Evolutionary conservation across 169 alveolate genomes (phyloP), one percentile per base, ranked within the genome.

Genomic region (Toxoplasma gondii): DNA sequence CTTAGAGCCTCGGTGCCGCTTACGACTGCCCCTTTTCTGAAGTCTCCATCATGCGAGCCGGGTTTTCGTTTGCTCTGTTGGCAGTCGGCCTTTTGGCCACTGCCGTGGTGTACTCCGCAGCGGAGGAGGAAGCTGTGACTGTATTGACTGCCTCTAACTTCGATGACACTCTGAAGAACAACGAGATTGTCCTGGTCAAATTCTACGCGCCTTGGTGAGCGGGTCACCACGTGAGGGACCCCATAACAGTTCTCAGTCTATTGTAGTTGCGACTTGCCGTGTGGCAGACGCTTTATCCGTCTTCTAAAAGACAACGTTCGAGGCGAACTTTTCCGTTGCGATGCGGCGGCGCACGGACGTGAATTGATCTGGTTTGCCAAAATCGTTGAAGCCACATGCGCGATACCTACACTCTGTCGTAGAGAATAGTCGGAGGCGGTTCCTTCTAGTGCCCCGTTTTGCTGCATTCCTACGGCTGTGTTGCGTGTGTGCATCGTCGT

Each of bases 191-290:
- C 64, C 94, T 94, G 74, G 94, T 92, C 53, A 88, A 88, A 94
- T 86, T 91, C 43, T 91, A 39, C 69, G 86, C 96, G 67, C 93
- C 93, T 31, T 64, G 94, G 95, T 88, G 78, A 94, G 91, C n/a
- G 31, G 12, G 58, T 49, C 4, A 49, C 12, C 4, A 49, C 4
- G 12, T 49, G 58, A 7, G 87, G 58, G 86, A 80, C 58, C 12
- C 58, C 58, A 49, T 12, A 49, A 12, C 58, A 4, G 58, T 12
- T 12, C 22, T 4, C 58, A 49, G 53, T 67, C 88, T 94, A 36
- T 54, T 54, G 29, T 87, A 39, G 88, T 45, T 24, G 87, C n/a
- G 4, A 69, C 31, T 5, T 2, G 81, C 19, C 19, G 38, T 69
- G 38, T 17, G 12, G 58, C 12, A 7, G 22, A 49, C 58, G 58